Conservation (phyloP, 305 asterid species). For the Salvia sclarea region DNA sequence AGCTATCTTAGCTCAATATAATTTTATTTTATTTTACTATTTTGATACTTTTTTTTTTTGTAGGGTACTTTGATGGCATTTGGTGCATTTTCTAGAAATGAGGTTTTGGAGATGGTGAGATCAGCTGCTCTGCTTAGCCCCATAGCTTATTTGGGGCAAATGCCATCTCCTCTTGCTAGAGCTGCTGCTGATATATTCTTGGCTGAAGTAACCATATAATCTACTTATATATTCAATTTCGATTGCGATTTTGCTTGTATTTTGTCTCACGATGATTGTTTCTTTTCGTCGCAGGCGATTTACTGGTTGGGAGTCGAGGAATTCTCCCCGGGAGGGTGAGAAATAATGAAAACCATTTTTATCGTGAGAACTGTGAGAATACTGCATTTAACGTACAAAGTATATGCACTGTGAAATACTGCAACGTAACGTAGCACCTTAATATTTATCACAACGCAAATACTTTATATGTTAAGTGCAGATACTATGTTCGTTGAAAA, state of each 20-base stretch:
- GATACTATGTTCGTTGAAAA: too few relatives aligned
- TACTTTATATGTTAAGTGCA: too few relatives aligned
- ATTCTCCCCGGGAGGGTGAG: constrained; percentile 64
- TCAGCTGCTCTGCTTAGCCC: constrained; percentile 77
- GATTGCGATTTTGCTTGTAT: too few relatives aligned
- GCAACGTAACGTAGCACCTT: too few relatives aligned
- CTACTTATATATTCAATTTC: too few relatives aligned
- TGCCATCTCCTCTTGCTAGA: constrained; percentile 58
- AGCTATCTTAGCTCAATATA: background rate
- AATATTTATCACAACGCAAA: too few relatives aligned
- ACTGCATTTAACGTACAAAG: too few relatives aligned
- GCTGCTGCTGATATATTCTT: constrained; percentile 54
- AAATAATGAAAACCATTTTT: background rate
- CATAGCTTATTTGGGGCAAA: constrained; percentile 63
- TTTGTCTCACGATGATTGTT: background rate
- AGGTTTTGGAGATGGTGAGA: constrained; percentile 47
- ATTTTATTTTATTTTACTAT: background rate
- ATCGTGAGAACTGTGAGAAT: too few relatives aligned
- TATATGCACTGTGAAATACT: too few relatives aligned
- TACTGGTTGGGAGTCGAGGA: constrained; percentile 66
- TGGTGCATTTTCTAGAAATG: constrained; percentile 60
- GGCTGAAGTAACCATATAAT: constrained; percentile 49
- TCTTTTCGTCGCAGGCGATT: constrained; percentile 37
- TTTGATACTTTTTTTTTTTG: background rate
- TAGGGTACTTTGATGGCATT: constrained; percentile 85